Evolutionary conservation across 177 flowering plant species (phyloP).

Genomic region (Vitis hybrid): DNA sequence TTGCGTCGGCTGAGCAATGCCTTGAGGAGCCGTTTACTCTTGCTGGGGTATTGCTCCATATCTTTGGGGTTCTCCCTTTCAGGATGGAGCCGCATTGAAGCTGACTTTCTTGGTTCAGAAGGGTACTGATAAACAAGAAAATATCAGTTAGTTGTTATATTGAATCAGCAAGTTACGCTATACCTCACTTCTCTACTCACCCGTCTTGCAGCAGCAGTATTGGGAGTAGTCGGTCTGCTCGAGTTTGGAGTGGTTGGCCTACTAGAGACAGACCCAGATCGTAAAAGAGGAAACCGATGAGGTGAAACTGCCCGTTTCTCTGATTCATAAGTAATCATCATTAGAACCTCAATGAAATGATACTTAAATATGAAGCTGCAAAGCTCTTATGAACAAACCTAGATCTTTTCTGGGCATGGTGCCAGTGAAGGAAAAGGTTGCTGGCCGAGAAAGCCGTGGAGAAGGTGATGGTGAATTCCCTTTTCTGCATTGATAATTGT

Average conservation of each 20-base stretch:
- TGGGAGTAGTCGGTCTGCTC: constrained; percentile 53
- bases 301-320: constrained; percentile 74
- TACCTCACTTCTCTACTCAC: constrained; percentile 24
- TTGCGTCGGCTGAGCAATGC: constrained; percentile 82
- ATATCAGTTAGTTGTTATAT: neutral
- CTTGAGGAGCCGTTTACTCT: constrained; percentile 83
- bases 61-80: constrained; percentile 56
- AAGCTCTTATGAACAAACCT: constrained; percentile 24
- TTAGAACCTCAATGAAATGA: neutral
- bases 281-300: constrained; percentile 64
- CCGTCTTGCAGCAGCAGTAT: constrained; percentile 37
- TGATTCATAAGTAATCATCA: constrained; percentile 22
- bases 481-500: constrained; percentile 42
- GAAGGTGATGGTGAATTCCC: constrained; percentile 66
- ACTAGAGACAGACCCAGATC: constrained; percentile 66
- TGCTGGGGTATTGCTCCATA: constrained; percentile 62
- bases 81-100: constrained; percentile 58
- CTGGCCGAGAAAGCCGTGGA: constrained; percentile 39
- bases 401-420: constrained; percentile 40
- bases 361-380: neutral
- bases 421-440: constrained; percentile 58
- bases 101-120: constrained; percentile 72
- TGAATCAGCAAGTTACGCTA: neutral
- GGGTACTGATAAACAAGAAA: constrained; percentile 45
- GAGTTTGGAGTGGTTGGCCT: constrained; percentile 48